phyloP scores from a whole-genome alignment of 208 protist species.

The Novymonas esmeraldas region DNA sequence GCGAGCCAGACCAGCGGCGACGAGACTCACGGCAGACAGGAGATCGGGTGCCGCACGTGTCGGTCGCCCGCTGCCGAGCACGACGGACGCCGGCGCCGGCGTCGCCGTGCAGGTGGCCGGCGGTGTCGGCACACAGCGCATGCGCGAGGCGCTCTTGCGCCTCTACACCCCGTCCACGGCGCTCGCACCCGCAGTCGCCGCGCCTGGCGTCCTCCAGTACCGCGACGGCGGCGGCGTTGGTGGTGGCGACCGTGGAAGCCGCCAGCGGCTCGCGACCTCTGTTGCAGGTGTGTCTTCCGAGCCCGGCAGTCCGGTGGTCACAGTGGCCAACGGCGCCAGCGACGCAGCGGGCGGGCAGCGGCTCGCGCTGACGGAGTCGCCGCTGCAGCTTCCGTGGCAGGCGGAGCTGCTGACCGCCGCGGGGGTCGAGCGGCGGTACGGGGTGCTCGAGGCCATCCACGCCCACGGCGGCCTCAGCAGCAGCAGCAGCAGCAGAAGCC shows the following conservation, averaged over 20 bases:
- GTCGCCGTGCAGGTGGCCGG: background rate
- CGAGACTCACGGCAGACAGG: background rate
- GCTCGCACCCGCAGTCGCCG: background rate
- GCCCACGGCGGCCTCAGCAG: background rate
- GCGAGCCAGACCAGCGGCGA: background rate
- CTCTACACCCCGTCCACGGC: conserved; percentile 8
- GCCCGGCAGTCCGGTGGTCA: too few relatives aligned
- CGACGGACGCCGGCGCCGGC: background rate
- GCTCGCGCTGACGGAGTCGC: too few relatives aligned
- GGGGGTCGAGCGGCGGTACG: conserved; percentile 21
- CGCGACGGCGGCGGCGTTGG: conserved; percentile 2
- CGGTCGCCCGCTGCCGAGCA: background rate
- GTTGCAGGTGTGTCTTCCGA: too few relatives aligned
- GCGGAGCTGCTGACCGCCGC: conserved; percentile 12
- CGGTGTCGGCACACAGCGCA: conserved; percentile 26
- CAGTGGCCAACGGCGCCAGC: background rate
- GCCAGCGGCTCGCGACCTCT: too few relatives aligned
- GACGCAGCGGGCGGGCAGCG: too few relatives aligned
- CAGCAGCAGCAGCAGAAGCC: too few relatives aligned
- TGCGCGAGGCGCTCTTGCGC: conserved; percentile 22
- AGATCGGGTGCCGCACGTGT: too few relatives aligned
- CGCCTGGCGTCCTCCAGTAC: background rate
- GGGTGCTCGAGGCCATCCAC: conserved; percentile 10
- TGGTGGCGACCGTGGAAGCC: too few relatives aligned
- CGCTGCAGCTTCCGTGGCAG: conserved; percentile 7